Percentiles rank a stretch among this genome's conserved stretches.
phyloP scores from a whole-genome alignment of 805 yeast species.

The Starmerella stellata region DNA sequence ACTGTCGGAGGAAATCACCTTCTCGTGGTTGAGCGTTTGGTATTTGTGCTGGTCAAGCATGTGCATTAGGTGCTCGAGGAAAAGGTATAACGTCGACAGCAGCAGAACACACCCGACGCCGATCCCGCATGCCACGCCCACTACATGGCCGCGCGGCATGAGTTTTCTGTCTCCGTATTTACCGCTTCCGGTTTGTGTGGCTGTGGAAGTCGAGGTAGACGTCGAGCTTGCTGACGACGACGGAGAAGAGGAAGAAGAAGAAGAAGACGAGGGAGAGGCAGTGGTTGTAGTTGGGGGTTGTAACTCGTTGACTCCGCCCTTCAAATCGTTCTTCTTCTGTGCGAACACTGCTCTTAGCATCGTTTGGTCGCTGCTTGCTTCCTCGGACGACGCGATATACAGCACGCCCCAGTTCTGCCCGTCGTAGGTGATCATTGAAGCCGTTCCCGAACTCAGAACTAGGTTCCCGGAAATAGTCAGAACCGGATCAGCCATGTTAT shows the following conservation, averaged over 20 bases:
- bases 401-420: conserved; percentile 53
- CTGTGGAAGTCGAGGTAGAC: neutral
- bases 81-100: conserved; percentile 27
- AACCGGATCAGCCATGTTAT: conserved; percentile 25
- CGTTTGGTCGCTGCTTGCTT: conserved; percentile 14
- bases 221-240: neutral
- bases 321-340: conserved; percentile 13
- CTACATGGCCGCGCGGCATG: conserved; percentile 43
- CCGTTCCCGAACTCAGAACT: conserved; percentile 23
- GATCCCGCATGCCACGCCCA: conserved; percentile 48
- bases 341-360: conserved; percentile 21
- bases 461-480: conserved; percentile 44
- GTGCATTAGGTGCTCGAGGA: conserved; percentile 9
- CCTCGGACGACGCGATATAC: conserved; percentile 20
- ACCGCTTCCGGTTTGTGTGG: neutral
- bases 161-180: conserved; percentile 5
- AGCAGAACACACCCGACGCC: conserved; percentile 36
- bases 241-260: neutral
- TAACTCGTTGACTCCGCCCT: conserved; percentile 8
- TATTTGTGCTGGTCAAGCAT: neutral
- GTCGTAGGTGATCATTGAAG: conserved; percentile 45
- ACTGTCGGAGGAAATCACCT: neutral
- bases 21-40: neutral
- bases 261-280: too few relatives aligned
- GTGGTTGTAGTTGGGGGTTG: too few relatives aligned